phyloP scores from a whole-genome alignment of 2,329 filamentous ascomycete species.

The Polychaeton citri region DNA sequence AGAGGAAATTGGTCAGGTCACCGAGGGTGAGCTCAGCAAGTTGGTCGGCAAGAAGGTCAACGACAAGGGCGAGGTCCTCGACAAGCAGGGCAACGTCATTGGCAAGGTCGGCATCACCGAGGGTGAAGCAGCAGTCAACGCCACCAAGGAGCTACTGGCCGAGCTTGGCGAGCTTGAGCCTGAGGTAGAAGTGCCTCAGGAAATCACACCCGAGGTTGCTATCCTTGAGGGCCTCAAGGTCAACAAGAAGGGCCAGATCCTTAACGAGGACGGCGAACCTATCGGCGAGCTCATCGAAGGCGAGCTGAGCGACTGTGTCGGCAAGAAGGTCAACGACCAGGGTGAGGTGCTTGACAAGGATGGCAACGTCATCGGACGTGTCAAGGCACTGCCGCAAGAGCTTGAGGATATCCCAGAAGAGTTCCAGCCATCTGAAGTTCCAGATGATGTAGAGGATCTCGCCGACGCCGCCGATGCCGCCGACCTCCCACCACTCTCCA shows the following conservation, averaged over 20 bases:
- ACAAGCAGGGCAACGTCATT: slow-evolving; percentile 37
- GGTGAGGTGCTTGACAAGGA: slow-evolving; percentile 52
- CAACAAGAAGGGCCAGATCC: slow-evolving; percentile 44
- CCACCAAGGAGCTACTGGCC: slow-evolving; percentile 34
- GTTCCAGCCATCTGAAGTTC: slow-evolving; percentile 12
- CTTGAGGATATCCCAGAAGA: slow-evolving; percentile 16
- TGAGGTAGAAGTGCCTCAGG: slow-evolving; percentile 17
- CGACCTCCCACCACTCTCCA: slow-evolving; percentile 33
- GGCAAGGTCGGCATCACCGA: slow-evolving; percentile 36
- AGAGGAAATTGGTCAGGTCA: slow-evolving; percentile 37
- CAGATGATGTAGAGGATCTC: slow-evolving; percentile 19
- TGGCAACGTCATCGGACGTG: slow-evolving; percentile 49
- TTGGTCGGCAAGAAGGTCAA: slow-evolving; percentile 37
- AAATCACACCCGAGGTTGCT: slow-evolving; percentile 30
- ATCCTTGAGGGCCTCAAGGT: slow-evolving; percentile 41
- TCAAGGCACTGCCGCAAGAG: slow-evolving; percentile 37
- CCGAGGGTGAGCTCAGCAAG: slow-evolving; percentile 30
- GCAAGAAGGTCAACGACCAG: slow-evolving; percentile 52
- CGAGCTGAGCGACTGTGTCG: slow-evolving; percentile 47
- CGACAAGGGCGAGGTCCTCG: slow-evolving; percentile 37
- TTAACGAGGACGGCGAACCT: slow-evolving; percentile 39
- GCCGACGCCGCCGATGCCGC: slow-evolving; percentile 17
- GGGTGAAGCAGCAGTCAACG: slow-evolving; percentile 38
- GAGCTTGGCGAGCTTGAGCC: slow-evolving; percentile 32
- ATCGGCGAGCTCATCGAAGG: slow-evolving; percentile 43